These are phyloP conservation scores for Penicillium sp. DNA, from an alignment of 2,329 filamentous ascomycete genomes.

Conservation along the genomic window DNA sequence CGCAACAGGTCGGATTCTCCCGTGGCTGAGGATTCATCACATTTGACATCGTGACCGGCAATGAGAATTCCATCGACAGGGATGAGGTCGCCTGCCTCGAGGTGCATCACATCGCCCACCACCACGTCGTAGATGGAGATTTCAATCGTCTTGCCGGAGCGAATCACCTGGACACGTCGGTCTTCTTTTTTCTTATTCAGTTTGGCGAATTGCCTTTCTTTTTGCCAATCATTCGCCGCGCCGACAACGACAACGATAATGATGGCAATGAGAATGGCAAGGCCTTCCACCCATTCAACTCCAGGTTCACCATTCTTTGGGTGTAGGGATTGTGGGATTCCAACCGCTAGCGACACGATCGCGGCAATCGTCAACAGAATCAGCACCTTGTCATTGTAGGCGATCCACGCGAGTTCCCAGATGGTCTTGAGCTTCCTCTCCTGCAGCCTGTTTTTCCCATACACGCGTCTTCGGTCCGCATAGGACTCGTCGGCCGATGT, in stretches of 20 bases:
- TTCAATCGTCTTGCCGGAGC: conserved; percentile 65
- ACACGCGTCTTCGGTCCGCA: conserved; percentile 63
- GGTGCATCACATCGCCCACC: conserved; percentile 66
- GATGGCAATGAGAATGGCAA: conserved; percentile 72
- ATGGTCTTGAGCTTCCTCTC: conserved; percentile 65
- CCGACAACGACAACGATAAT: conserved; percentile 69
- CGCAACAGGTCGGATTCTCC: conserved; percentile 69
- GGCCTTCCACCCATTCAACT: conserved; percentile 76
- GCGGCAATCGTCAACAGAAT: conserved; percentile 67
- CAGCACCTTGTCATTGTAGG: conserved; percentile 75
- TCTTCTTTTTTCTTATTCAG: conserved; percentile 75
- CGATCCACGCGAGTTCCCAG: conserved; percentile 67
- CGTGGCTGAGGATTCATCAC: conserved; percentile 69
- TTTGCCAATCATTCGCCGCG: conserved; percentile 76
- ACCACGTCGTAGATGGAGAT: conserved; percentile 66
- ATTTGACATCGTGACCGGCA: conserved; percentile 59
- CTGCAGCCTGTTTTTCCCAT: conserved; percentile 62
- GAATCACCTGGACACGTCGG: conserved; percentile 64
- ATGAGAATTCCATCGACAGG: conserved; percentile 68
- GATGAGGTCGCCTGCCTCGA: conserved; percentile 68
- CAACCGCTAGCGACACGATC: conserved; percentile 66
- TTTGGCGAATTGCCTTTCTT: conserved; percentile 73
- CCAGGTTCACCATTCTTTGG: conserved; percentile 49
- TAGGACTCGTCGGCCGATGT: conserved; percentile 39
- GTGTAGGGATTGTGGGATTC: conserved; percentile 63